Percentiles rank a stretch among this genome's conserved stretches.
Conservation (phyloP, 192 early-diverging fungal species). For the Backusella parvicylindrica region DNA sequence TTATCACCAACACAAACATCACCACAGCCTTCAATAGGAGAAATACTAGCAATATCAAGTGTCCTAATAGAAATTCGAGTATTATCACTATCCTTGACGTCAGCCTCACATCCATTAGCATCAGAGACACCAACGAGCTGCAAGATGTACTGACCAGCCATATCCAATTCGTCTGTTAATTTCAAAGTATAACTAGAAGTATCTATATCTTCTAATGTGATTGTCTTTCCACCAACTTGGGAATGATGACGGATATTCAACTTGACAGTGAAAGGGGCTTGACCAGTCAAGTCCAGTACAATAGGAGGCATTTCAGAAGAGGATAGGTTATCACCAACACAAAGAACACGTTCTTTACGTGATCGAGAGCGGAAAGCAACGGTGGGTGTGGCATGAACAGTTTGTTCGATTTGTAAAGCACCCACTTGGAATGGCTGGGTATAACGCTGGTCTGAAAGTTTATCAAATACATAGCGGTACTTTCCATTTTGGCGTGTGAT, state of each 20-base stretch:
- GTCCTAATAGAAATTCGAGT: conserved; percentile 15
- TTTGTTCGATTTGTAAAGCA: conserved; percentile 32
- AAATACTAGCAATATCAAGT: conserved; percentile 31
- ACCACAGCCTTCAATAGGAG: conserved; percentile 15
- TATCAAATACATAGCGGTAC: conserved; percentile 34
- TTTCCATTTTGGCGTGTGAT: conserved; percentile 27
- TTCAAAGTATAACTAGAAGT: conserved; percentile 16
- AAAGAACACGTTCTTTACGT: conserved; percentile 16
- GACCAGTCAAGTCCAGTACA: conserved; percentile 28
- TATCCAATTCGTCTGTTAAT: conserved; percentile 16
- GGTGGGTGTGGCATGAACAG: conserved; percentile 28
- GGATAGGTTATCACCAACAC: conserved; percentile 32
- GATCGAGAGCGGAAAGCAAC: conserved; percentile 19
- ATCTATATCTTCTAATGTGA: conserved; percentile 27
- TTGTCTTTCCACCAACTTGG: conserved; percentile 6
- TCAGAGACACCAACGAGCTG: conserved; percentile 32
- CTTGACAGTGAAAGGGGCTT: conserved; percentile 32
- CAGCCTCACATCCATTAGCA: conserved; percentile 29
- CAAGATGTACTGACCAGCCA: conserved; percentile 33
- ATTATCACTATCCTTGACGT: neutral
- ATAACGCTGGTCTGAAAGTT: conserved; percentile 39
- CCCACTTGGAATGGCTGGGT: conserved; percentile 8
- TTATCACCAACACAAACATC: conserved; percentile 44
- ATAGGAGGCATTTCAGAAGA: conserved; percentile 21
- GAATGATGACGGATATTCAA: conserved; percentile 28